These are phyloP conservation scores for Plantago ovata DNA, from an alignment of 257 asterid species.

Conservation along the genomic window DNA sequence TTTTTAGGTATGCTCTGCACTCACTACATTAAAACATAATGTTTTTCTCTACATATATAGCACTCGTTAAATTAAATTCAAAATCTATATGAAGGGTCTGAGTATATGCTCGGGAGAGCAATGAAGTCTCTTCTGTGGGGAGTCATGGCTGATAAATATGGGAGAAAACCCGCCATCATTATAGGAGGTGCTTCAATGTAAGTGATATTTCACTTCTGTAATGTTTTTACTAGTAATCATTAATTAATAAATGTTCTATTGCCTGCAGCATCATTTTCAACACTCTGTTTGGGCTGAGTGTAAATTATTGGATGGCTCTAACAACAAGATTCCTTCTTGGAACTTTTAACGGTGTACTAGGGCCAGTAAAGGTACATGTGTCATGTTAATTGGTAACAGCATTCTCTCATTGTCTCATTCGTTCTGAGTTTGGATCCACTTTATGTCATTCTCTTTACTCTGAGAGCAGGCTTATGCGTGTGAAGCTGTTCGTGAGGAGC, in stretches of 20 bases:
- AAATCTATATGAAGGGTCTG: constrained; percentile 55
- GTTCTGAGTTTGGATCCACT: background rate
- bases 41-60: background rate
- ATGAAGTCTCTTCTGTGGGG: constrained; percentile 74
- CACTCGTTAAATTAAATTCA: background rate
- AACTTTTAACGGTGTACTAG: constrained; percentile 68
- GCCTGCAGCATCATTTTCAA: constrained; percentile 68
- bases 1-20: constrained; percentile 45
- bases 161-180: constrained; percentile 68
- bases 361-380: constrained; percentile 54
- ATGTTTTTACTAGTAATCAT: constrained; percentile 9
- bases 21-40: background rate
- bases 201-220: constrained; percentile 22
- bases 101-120: constrained; percentile 77
- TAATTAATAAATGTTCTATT: constrained; percentile 9
- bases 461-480: constrained; percentile 78
- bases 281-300: constrained; percentile 75
- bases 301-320: constrained; percentile 76
- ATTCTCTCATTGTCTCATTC: too few relatives aligned
- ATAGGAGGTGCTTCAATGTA: constrained; percentile 62
- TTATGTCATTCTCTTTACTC: constrained; percentile 5
- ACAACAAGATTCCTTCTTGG: constrained; percentile 74
- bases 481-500: constrained; percentile 68
- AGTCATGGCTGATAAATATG: constrained; percentile 56
- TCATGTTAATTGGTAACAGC: too few relatives aligned